These are phyloP conservation scores for Lentinula lateritia DNA, from an alignment of 768 basidiomycete species.

Conservation along the genomic window DNA sequence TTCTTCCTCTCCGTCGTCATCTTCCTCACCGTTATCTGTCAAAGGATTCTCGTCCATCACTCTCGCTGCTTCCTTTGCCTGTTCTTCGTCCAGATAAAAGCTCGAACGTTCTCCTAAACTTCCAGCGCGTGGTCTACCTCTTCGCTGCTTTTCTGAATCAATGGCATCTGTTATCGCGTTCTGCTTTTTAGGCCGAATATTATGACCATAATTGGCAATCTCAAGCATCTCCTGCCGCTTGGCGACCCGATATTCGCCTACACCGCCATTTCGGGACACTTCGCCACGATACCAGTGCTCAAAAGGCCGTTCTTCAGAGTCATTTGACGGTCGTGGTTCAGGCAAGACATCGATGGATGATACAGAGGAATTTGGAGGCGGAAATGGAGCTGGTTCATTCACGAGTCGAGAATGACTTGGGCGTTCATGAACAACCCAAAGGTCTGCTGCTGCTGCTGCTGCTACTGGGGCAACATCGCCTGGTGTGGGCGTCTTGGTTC, in stretches of 20 bases:
- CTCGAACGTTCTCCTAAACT: slow-evolving; percentile 58
- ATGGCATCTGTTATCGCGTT: slow-evolving; percentile 14
- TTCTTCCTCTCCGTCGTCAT: slow-evolving; percentile 36
- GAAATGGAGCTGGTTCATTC: slow-evolving; percentile 63
- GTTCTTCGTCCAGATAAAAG: slow-evolving; percentile 62
- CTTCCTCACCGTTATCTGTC: slow-evolving; percentile 68
- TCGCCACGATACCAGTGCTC: slow-evolving; percentile 92
- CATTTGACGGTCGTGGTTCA: slow-evolving; percentile 54
- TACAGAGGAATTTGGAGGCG: slow-evolving; percentile 31
- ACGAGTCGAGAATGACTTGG: slow-evolving; percentile 43
- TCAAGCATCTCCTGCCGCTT: slow-evolving; percentile 80
- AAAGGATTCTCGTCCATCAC: slow-evolving; percentile 74
- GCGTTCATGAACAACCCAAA: slow-evolving; percentile 5
- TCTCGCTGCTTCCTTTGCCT: slow-evolving; percentile 35
- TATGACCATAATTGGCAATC: slow-evolving; percentile 80
- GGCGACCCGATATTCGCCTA: slow-evolving; percentile 75
- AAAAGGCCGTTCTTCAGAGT: slow-evolving; percentile 79
- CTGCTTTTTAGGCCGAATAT: slow-evolving; percentile 16
- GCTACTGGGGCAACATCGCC: background rate
- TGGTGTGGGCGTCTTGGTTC: background rate
- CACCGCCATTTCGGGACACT: slow-evolving; percentile 82
- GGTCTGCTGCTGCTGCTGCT: background rate
- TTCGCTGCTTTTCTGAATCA: slow-evolving; percentile 20
- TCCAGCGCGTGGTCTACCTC: slow-evolving; percentile 50
- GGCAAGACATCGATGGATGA: slow-evolving; percentile 34